Percentiles rank a stretch among this genome's conserved stretches.
These are phyloP conservation scores for Sordariomycetes sp. DNA, from an alignment of 2,329 filamentous ascomycete genomes.

Conservation along the genomic window DNA sequence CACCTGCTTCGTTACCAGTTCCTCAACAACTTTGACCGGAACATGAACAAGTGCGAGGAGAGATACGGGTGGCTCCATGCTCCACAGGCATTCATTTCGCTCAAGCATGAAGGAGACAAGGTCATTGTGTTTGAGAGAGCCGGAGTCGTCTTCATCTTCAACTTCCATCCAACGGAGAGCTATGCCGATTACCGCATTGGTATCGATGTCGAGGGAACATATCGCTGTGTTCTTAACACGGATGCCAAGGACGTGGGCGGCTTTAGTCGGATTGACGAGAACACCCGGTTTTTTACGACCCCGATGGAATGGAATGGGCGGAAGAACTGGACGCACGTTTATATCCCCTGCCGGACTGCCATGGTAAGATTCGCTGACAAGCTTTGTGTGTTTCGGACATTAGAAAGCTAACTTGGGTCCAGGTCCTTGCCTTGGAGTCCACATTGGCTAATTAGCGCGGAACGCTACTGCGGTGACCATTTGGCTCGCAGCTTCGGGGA, in stretches of 20 bases:
- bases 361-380: conserved; percentile 44
- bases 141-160: conserved; percentile 87
- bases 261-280: conserved; percentile 60
- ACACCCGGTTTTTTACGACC: conserved; percentile 85
- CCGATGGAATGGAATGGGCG: conserved; percentile 81
- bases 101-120: conserved; percentile 92
- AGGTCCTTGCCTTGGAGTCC: conserved; percentile 39
- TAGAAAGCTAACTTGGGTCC: conserved; percentile 1
- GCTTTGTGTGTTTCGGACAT: conserved; percentile 3
- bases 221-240: conserved; percentile 72
- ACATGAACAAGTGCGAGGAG: conserved; percentile 78
- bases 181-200: conserved; percentile 90
- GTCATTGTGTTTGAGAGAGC: conserved; percentile 91
- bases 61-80: conserved; percentile 86
- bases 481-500: not conserved
- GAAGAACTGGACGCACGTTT: conserved; percentile 85
- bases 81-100: conserved; percentile 76
- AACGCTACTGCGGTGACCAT: not conserved
- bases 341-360: conserved; percentile 73
- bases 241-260: conserved; percentile 72
- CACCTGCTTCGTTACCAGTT: conserved; percentile 73
- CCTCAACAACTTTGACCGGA: conserved; percentile 84
- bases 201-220: conserved; percentile 72
- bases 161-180: conserved; percentile 77
- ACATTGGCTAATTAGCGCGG: conserved; percentile 2